phyloP scores from a whole-genome alignment of 2,329 filamentous ascomycete genomes.

The Apiospora kogelbergensis region DNA sequence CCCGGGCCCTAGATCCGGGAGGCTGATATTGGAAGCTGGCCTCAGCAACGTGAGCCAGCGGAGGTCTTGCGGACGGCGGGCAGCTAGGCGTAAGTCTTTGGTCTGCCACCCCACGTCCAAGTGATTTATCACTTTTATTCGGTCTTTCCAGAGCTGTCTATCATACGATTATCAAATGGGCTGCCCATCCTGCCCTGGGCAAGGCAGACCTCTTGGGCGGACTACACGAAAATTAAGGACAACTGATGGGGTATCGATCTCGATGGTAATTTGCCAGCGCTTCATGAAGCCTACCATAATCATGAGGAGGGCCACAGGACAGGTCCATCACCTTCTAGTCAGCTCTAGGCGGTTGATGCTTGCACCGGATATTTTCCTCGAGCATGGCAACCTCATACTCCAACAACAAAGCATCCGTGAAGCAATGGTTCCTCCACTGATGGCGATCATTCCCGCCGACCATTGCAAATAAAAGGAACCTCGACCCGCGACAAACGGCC shows the following conservation, averaged over 20 bases:
- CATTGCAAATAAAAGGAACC: neutral
- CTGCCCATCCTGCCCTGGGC: neutral
- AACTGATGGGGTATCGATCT: neutral
- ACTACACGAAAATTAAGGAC: constrained; percentile 3
- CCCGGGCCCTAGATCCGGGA: neutral
- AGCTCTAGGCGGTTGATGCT: neutral
- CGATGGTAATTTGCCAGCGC: neutral
- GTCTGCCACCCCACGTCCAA: neutral
- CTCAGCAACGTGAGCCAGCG: neutral
- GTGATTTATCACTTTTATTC: neutral
- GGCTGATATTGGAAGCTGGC: neutral
- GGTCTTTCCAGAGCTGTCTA: neutral
- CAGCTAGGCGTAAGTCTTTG: neutral
- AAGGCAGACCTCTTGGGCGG: neutral
- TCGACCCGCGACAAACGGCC: constrained; percentile 1
- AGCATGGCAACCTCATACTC: neutral
- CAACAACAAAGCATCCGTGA: neutral
- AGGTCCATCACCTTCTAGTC: neutral
- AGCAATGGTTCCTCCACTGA: neutral
- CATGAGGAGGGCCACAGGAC: neutral
- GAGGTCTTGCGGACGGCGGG: neutral
- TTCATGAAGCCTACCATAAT: neutral
- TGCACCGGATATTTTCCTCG: neutral
- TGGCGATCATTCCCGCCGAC: neutral
- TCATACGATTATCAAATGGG: neutral